Evolutionary conservation across 1,139 yeast genomes (phyloP), one percentile per base, ranked within the genome.

Genomic region (Kazachstania sp.): DNA sequence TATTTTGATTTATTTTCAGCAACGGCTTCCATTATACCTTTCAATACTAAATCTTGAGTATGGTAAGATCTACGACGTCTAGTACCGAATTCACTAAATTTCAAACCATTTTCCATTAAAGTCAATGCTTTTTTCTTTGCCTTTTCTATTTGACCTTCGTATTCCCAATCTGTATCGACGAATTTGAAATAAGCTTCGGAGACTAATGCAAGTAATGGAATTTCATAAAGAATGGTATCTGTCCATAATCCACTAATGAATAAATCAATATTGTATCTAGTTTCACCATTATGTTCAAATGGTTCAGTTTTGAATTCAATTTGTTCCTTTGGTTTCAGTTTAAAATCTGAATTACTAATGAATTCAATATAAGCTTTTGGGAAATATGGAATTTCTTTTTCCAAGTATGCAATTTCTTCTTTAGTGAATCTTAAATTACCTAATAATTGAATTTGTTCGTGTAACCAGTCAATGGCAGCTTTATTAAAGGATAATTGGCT

Each of bases 71-170:
- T 73, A 65, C 99, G 78, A 60, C 99, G 77, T 60, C 99, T 77
- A 1, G 97, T 84, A 7, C 99, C 99, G 69, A 92, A 92, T 67
- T 92, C 99, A 55, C 95, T 83, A 65, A 92, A 94, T 4, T 69
- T 58, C 55, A 97, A 83, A 3, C 73, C 76, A 50, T 76, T 71
- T 1, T 65, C 69, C 41, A 86, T 66, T 41, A 92, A 69, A 46
- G 67, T 63, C 19, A 60, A 47, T 15, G 85, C 74, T 66, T 94
- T 94, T 1, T 56, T 51, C 32, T 67, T 66, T 0, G 95, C 95
- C 45, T 71, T 65, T 51, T 82, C 88, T 7, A 62, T 55, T 62
- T 90, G 96, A 13, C 87, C 90, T 3, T 79, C 81, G 56, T 80
- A 73, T 38, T 69, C 69, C 99, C 99, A 92, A 54, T 87, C 83